Percentiles rank a stretch among this genome's conserved stretches.
Conservation (phyloP, 2,329 filamentous ascomycete genomes). For the Cladophialophora chaetospira region DNA sequence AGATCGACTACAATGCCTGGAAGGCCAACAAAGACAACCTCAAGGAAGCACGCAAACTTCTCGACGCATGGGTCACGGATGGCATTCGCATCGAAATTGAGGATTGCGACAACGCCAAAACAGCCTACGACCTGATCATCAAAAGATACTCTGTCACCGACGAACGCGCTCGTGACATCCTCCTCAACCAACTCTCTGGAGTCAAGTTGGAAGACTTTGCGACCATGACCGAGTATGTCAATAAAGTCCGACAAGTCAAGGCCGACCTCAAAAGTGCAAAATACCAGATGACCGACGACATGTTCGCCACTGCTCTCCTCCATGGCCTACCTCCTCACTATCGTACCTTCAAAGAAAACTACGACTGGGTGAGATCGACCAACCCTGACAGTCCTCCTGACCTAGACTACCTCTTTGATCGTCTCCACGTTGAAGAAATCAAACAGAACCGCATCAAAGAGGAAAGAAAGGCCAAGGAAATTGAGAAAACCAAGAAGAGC, state of each 20-base stretch:
- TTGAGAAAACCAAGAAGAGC: no score
- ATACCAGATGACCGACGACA: not conserved
- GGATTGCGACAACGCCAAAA: not conserved
- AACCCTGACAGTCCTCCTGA: not conserved
- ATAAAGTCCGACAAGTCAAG: slow-evolving; percentile 6
- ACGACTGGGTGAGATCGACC: not conserved
- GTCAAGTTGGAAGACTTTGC: slow-evolving; percentile 4
- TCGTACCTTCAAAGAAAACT: slow-evolving; percentile 1
- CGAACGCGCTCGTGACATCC: not conserved
- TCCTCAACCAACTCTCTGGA: not conserved
- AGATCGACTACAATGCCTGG: not conserved
- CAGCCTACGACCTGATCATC: slow-evolving; percentile 4
- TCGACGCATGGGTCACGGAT: not conserved
- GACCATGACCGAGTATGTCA: slow-evolving; percentile 4
- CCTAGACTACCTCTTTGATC: not conserved
- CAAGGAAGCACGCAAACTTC: not conserved
- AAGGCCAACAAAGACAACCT: slow-evolving; percentile 1
- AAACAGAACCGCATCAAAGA: not conserved
- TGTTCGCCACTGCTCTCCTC: not conserved
- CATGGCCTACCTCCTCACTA: not conserved
- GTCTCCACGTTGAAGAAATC: slow-evolving; percentile 1
- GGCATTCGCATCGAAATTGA: slow-evolving; percentile 1
- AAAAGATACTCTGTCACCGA: slow-evolving; percentile 7
- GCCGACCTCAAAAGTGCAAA: slow-evolving; percentile 5
- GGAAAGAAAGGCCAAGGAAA: slow-evolving; percentile 1